A percentile compares a stretch with the other conserved stretches of the same genome.
phyloP scores from a whole-genome alignment of 2,329 filamentous ascomycete genomes.

The Ophiosphaerella korrae region DNA sequence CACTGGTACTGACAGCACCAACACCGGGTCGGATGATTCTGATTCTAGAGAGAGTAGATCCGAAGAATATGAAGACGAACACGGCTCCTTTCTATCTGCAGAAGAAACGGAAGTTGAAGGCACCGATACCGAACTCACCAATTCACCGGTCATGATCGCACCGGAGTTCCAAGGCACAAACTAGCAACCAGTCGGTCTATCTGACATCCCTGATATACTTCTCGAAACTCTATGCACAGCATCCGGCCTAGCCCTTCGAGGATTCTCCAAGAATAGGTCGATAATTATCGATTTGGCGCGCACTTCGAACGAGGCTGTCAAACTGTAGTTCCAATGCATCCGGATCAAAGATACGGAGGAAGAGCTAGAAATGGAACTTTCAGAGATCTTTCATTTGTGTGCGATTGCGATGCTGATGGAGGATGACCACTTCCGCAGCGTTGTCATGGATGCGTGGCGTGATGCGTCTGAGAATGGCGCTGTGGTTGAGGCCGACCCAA shows the following conservation, averaged over 20 bases:
- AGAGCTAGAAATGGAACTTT: neutral
- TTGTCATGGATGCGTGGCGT: conserved; percentile 1
- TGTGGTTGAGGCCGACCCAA: neutral
- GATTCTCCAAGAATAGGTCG: neutral
- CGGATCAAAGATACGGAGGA: neutral
- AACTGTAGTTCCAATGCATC: neutral
- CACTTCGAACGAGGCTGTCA: neutral
- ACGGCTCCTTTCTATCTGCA: no score
- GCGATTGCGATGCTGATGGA: neutral
- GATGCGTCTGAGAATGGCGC: neutral
- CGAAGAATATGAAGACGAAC: no score
- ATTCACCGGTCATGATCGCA: no score
- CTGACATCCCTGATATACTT: neutral
- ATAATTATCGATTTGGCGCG: conserved; percentile 1
- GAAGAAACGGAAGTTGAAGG: no score
- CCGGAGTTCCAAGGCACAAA: no score
- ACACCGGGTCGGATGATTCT: no score
- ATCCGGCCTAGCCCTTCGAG: neutral
- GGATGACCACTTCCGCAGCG: neutral
- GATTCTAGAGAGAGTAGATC: no score
- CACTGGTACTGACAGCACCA: no score
- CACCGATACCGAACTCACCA: no score
- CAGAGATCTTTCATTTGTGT: neutral
- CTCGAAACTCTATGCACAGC: neutral
- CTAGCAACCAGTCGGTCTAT: no score